phyloP scores from a whole-genome alignment of 139 green algal genomes.

The Klebsormidium nitens region DNA sequence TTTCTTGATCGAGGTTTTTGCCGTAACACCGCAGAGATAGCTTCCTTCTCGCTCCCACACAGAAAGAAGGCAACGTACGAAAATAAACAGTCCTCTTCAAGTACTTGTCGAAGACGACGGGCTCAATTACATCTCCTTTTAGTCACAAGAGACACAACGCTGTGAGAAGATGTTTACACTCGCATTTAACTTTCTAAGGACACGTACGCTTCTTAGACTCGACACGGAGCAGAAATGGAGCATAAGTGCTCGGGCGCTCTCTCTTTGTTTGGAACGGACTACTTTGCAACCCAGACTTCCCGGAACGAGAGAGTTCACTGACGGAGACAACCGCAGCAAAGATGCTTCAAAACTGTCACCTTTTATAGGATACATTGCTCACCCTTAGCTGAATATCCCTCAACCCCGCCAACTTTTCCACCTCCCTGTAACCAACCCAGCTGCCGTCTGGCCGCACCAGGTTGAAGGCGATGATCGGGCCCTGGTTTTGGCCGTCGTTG shows the following conservation, averaged over 20 bases:
- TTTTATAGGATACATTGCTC: neutral
- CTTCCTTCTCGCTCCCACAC: no score
- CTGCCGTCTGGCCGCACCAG: slow-evolving; percentile 58
- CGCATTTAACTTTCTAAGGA: no score
- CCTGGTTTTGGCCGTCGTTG: slow-evolving; percentile 44
- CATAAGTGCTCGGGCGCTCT: no score
- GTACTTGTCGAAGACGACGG: no score
- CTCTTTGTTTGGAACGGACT: no score
- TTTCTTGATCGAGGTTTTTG: no score
- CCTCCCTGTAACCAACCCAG: slow-evolving; percentile 67
- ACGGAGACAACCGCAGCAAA: neutral
- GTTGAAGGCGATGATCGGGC: slow-evolving; percentile 80
- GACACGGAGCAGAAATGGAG: no score
- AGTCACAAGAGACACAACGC: no score
- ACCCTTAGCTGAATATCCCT: slow-evolving; percentile 30
- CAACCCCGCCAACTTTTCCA: slow-evolving; percentile 59
- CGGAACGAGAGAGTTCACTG: neutral
- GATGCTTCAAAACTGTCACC: neutral
- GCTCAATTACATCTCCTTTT: no score
- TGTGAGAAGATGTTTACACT: no score
- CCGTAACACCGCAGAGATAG: no score
- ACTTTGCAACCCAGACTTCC: neutral
- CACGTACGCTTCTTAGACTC: no score
- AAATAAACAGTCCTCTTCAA: neutral
- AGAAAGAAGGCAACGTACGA: neutral